Evolutionary conservation across 495 filamentous ascomycete genomes (phyloP), one percentile per base, ranked within the genome.

Genomic region (Aspergillus conjunctus): DNA sequence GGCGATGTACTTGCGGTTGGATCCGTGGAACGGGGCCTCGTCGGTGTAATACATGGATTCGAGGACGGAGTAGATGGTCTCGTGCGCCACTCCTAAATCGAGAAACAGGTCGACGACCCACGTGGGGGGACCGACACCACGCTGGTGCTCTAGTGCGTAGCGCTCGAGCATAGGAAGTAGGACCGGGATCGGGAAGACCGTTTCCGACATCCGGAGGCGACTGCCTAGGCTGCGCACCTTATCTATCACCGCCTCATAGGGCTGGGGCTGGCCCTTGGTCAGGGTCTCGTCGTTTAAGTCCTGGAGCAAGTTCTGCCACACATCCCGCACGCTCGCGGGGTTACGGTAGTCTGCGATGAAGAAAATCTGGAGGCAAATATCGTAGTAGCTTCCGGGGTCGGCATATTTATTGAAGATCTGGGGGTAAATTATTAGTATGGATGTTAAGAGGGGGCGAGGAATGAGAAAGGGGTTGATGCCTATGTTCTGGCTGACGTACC

Each of bases 361-460:
- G 76, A 90, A 98, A 66, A 98, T 96, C 52, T 90, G 81, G 21
- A 99, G 85, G 71, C 88, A 95, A 57, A 99, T 85, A 69, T 98
- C 94, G 75, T 89, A 90, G 79, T 97, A 99, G 55, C 83, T 83
- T 7, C 88, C 93, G 64, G 89, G 86, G 66, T 98, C 93, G 58
- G 91, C 89, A 68, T 90, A 98, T 54, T 82, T 74, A 70, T 99
- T 96, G 79, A 88, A 99, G 34, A 99, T 86, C 91, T 96, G 62
- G 10, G 32, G 44, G 6, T 5, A 7, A 54, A 5, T 26, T 54
- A 17, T 65, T 44, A 61, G 61, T 49, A 48, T 51, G 21, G 34
- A 9, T 17, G 20, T 6, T 56, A 12, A 32, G 43, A 12, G n/a
- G 12, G 43, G 30, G 22, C 22, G 33, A 20, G 15, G 2, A 26